A percentile compares a stretch with the other conserved stretches of the same genome.
Evolutionary conservation across 176 grass and related monocot genomes (phyloP).

Genomic region (Raddia distichophylla): DNA sequence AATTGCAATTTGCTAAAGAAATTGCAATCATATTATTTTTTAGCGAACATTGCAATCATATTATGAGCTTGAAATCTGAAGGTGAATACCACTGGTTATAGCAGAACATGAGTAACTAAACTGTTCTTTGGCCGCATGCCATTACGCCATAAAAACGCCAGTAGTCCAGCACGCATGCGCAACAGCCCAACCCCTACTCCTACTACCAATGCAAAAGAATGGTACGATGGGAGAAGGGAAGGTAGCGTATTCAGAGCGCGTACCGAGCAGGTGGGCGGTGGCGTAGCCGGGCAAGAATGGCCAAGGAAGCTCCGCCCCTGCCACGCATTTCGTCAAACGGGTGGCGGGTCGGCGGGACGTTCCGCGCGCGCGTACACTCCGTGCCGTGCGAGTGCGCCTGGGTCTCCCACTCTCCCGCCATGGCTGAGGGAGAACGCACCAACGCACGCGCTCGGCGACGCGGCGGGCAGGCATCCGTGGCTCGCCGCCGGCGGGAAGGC

Average conservation of each 20-base stretch:
- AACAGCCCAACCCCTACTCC: background rate
- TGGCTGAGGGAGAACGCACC: too few species aligned
- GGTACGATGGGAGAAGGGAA: background rate
- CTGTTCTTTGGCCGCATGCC: background rate
- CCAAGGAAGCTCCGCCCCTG: background rate
- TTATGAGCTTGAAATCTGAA: too few species aligned
- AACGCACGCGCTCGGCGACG: too few species aligned
- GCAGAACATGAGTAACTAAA: background rate
- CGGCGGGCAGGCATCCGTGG: too few species aligned
- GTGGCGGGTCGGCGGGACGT: too few species aligned
- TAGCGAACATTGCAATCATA: too few species aligned
- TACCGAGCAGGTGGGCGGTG: background rate
- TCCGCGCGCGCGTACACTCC: too few species aligned
- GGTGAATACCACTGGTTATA: too few species aligned
- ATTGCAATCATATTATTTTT: too few species aligned
- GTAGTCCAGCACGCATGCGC: background rate
- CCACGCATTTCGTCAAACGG: slow-evolving; percentile 23
- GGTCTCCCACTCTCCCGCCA: too few species aligned
- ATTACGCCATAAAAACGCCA: background rate
- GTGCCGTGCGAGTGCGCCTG: too few species aligned
- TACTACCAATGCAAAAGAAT: background rate
- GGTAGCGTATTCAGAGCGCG: background rate
- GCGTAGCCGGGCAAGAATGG: background rate
- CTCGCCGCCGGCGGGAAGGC: background rate
- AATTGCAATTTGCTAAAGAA: too few species aligned